Base-by-base conservation (phyloP, 768 basidiomycete genomes). In the Boletus speciosus region DNA sequence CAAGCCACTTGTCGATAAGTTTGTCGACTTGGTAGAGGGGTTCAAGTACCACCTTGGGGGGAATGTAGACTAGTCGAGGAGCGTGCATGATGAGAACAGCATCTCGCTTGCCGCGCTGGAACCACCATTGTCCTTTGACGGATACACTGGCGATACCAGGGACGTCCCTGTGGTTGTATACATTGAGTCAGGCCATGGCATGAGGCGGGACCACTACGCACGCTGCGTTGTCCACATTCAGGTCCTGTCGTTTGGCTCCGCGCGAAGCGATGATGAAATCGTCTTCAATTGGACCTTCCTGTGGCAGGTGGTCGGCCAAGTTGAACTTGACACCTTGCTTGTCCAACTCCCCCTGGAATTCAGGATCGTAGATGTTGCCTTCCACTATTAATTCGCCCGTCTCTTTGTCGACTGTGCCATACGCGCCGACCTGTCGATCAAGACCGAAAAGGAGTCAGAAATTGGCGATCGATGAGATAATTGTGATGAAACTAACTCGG, bases 351-450 rank as follows among this genome's bases (percentile, higher is more conserved):
- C 46, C 21, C 21, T 65, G 66, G 14, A 58, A 63, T 1, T 52
- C 41, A 0, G 57, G 36, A 12, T 72, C 69, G 16, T 74, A 74
- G 47, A 74, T 61, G 32, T 71, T 74, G 4, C 73, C 73, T 27
- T 74, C 67, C 15, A 61, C 59, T 5, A 61, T 52, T n/a, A 75
- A 57, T 23, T 63, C 47, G 4, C 74, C 74, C 0, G 66, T 68
- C 6, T 65, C 61, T 36, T 49, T 62, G 40, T 75, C 61, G 41
- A 75, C 32, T 15, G 36, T 60, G 21, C 74, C 73, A 51, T 72
- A 75, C n/a, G 69, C 50, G 27, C 73, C 73, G 12, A 74, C 70
- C 73, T 74, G 44, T 9, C 9, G 14, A 41, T 9, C 40, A 23
- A 43, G 46, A 45, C 2, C 1, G 21, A 8, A 16, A 14, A 8